Evolutionary conservation across 768 basidiomycete species (phyloP).

Genomic region (Lyophyllum shimeji): DNA sequence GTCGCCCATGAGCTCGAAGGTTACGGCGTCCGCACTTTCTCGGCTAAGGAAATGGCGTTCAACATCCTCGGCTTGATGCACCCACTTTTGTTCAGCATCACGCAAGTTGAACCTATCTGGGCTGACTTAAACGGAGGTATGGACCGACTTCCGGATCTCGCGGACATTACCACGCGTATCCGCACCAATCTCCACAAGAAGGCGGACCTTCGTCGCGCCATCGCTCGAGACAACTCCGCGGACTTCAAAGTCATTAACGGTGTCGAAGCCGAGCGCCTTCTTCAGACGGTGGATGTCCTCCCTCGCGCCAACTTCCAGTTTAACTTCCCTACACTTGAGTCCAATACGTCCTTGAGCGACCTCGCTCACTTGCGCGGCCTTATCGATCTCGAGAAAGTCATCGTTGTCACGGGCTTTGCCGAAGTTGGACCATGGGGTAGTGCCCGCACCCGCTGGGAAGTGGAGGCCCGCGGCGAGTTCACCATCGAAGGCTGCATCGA

Average conservation of each 20-base stretch:
- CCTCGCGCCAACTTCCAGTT: slow-evolving; percentile 98
- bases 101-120: slow-evolving; percentile 99
- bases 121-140: slow-evolving; percentile 98
- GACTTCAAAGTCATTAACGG: slow-evolving; percentile 93
- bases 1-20: slow-evolving; percentile 93
- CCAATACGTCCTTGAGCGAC: slow-evolving; percentile 65
- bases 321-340: slow-evolving; percentile 87
- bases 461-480: slow-evolving; percentile 97
- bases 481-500: slow-evolving; percentile 98
- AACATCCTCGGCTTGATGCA: slow-evolving; percentile 99
- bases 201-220: slow-evolving; percentile 89
- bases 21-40: slow-evolving; percentile 95
- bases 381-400: slow-evolving; percentile 93
- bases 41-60: slow-evolving; percentile 99
- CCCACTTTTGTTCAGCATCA: slow-evolving; percentile 97
- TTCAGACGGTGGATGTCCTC: slow-evolving; percentile 89
- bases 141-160: slow-evolving; percentile 94
- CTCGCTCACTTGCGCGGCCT: slow-evolving; percentile 81
- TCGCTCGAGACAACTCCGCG: slow-evolving; percentile 91
- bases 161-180: slow-evolving; percentile 87
- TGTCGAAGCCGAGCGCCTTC: slow-evolving; percentile 85
- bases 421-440: slow-evolving; percentile 99
- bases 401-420: slow-evolving; percentile 94
- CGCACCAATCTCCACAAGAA: slow-evolving; percentile 80
- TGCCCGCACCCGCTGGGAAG: slow-evolving; percentile 98